Base-by-base conservation (phyloP, 2,329 filamentous ascomycete genomes). In the Thelonectria olida region DNA sequence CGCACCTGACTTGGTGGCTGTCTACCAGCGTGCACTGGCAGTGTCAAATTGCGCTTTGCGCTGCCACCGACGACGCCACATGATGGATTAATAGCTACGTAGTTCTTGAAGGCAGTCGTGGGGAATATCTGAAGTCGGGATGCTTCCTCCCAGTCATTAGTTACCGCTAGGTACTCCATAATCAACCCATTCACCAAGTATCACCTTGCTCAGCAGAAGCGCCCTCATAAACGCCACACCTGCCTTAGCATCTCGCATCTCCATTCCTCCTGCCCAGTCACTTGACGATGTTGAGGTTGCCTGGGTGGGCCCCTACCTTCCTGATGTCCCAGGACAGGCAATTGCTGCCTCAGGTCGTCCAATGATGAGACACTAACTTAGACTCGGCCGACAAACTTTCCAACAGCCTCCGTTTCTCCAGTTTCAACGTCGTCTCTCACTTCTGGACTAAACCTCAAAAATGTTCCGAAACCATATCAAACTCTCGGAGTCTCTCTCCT, bases 321-420 rank as follows among this genome's bases (percentile, higher is more conserved):
- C 17, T n/a, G 9, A 20, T 7, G 20, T 20, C 51, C 41, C 39
- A 44, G 20, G 20, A 12, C 27, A 45, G 3, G 20, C 27, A 31
- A 36, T 36, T 42, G 20, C 13, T 55, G 55, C 60, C 47, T 62
- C 60, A 62, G 55, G 49, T 49, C 60, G 25, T 41, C 25, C 50
- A 39, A 52, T 27, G 22, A 20, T 55, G 52, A 48, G 41, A 49
- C 28, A 44, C n/a, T n/a, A n/a, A n/a, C n/a, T 42, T 34, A 38
- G 45, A 60, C 57, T 60, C 57, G 57, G 57, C 57, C 51, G 51
- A 60, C 51, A 54, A 55, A 48, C 41, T 5, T 42, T 28, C 28
- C 55, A 47, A 41, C 55, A 28, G 31, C 23, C 17, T 41, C 38
- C 38, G 27, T 38, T n/a, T 34, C 31, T 25, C 23, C 34, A 19